Percentiles rank a stretch among this genome's conserved stretches.
These are phyloP conservation scores for Amanita phalloides DNA, from an alignment of 768 basidiomycete genomes.

Conservation along the genomic window DNA sequence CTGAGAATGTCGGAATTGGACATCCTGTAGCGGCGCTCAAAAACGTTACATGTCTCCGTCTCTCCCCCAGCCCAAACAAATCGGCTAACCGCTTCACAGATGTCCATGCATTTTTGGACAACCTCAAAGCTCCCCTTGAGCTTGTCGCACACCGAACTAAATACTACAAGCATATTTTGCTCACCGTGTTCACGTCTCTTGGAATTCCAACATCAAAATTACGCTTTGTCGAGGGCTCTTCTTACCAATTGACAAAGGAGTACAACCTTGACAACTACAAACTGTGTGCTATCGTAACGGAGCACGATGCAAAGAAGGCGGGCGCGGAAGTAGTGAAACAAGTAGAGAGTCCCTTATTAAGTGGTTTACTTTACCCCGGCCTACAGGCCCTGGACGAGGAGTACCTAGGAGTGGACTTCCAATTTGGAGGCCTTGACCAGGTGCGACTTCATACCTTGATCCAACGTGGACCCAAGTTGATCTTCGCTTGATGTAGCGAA, in stretches of 20 bases:
- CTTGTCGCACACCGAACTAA: constrained; percentile 80
- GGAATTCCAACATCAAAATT: constrained; percentile 84
- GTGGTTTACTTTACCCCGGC: constrained; percentile 91
- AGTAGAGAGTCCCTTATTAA: constrained; percentile 82
- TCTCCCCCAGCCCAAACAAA: background rate
- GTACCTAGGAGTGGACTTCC: constrained; percentile 92
- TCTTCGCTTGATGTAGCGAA: constrained; percentile 47
- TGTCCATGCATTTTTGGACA: constrained; percentile 95
- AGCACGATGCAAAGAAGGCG: constrained; percentile 96
- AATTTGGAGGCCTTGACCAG: constrained; percentile 97
- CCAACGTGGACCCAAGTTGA: background rate
- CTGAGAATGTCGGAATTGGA: background rate
- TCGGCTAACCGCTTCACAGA: constrained; percentile 33
- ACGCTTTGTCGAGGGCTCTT: constrained; percentile 79
- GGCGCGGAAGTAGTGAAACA: constrained; percentile 99
- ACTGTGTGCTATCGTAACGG: constrained; percentile 82
- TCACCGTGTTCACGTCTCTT: constrained; percentile 77
- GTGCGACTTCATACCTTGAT: constrained; percentile 27
- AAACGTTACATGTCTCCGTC: too few species aligned
- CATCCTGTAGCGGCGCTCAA: too few species aligned
- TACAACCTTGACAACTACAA: constrained; percentile 95
- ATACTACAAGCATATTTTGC: constrained; percentile 81
- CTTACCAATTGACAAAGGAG: constrained; percentile 84
- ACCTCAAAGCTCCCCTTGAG: constrained; percentile 90
- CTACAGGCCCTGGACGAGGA: constrained; percentile 96